Conservation (phyloP, 768 basidiomycete species). For the Leccinum subgranulosum region DNA sequence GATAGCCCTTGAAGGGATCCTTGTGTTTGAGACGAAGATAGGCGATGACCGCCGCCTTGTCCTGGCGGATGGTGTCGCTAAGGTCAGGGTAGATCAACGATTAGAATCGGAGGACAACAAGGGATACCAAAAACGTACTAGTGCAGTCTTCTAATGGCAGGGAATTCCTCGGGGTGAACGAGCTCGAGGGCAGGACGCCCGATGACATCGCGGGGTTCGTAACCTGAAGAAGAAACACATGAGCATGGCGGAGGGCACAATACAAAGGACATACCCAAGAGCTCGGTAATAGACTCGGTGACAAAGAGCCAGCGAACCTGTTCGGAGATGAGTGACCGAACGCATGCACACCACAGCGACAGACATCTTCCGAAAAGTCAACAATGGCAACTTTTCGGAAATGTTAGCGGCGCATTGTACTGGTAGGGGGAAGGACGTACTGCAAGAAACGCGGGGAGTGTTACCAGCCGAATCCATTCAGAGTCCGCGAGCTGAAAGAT, state of each 20-base stretch:
- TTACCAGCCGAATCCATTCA: slow-evolving; percentile 36
- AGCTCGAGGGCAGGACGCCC: slow-evolving; percentile 69
- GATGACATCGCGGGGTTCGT: slow-evolving; percentile 68
- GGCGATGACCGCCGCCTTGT: slow-evolving; percentile 76
- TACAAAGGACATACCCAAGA: slow-evolving; percentile 45
- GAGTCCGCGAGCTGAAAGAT: not conserved
- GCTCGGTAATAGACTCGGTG: slow-evolving; percentile 62
- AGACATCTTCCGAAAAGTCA: slow-evolving; percentile 73
- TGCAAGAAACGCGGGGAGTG: slow-evolving; percentile 74
- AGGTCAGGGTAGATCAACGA: not conserved
- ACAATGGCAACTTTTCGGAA: slow-evolving; percentile 63
- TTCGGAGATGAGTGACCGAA: slow-evolving; percentile 1
- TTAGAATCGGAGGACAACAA: not conserved
- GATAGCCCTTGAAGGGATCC: slow-evolving; percentile 71
- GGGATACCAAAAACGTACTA: slow-evolving; percentile 42
- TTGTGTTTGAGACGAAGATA: slow-evolving; percentile 81
- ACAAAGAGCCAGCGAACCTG: slow-evolving; percentile 68
- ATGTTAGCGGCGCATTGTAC: slow-evolving; percentile 6
- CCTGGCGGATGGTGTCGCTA: slow-evolving; percentile 72
- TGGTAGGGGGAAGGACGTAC: slow-evolving; percentile 41
- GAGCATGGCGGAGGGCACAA: not conserved
- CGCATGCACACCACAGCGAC: slow-evolving; percentile 5
- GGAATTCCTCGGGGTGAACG: slow-evolving; percentile 78
- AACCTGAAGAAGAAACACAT: slow-evolving; percentile 44
- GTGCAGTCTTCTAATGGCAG: slow-evolving; percentile 63